Evolutionary conservation across 2,329 filamentous ascomycete genomes (phyloP), one percentile per base, ranked within the genome.

Genomic region (Fusarium tupiense): DNA sequence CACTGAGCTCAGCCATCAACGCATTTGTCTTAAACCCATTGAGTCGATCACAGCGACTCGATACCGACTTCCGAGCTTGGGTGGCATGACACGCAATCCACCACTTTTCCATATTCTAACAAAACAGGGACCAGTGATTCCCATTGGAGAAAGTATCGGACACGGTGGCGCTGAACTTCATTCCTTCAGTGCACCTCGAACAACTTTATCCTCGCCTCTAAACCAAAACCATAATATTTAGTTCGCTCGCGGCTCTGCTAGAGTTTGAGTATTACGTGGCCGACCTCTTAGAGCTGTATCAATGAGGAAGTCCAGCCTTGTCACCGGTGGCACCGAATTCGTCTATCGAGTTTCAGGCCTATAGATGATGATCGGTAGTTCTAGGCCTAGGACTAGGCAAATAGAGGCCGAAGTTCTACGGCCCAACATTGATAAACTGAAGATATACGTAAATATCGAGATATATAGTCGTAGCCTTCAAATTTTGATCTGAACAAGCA

Each of bases 271-370:
- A 62, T 67, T 71, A 67, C 66, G 61, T 58, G 61, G 71, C 67
- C 46, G 17, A 54, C 29, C 26, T 57, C 35, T 44, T 16, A 52
- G 31, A 49, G 46, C 43, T 58, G 54, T 31, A 37, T 71, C 47
- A 33, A 56, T 56, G 24, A 31, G 59, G 38, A 22, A 57, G 37
- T 53, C 69, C 44, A 66, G 67, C 38, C 62, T 71, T 66, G 67
- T 74, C 41, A 58, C 61, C 58, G 50, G 59, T 69, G 26, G 47
- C 65, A 72, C 71, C 71, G 63, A 73, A 56, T 52, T 73, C 62
- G 67, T 74, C 62, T 64, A 71, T 74, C 61, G 62, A 50, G 49
- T 54, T 74, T 62, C 54, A 44, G 57, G 54, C 46, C 24, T 37
- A 54, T 60, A 38, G 40, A 53, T 33, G 68, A 53, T 50, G 61